Percentiles rank a stretch among this genome's conserved stretches.
phyloP scores from a whole-genome alignment of 768 basidiomycete species.

The Suillus luteus region DNA sequence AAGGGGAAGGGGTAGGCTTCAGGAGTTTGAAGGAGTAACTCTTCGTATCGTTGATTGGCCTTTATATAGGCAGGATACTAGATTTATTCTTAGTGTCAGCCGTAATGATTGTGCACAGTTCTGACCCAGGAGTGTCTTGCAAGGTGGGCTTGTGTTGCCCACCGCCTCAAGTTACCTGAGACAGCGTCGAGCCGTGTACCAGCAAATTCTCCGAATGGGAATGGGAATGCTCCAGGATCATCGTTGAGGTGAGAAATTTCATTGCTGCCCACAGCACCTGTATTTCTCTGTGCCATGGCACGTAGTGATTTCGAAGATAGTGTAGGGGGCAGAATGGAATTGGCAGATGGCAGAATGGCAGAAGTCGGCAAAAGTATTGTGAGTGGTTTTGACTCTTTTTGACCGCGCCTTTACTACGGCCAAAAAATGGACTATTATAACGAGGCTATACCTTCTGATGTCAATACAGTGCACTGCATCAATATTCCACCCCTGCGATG shows the following conservation, averaged over 20 bases:
- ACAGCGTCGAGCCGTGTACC: conserved; percentile 11
- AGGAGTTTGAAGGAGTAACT: conserved; percentile 17
- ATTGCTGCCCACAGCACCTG: not conserved
- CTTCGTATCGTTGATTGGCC: conserved; percentile 20
- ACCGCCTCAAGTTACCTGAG: conserved; percentile 2
- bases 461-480: no score
- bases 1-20: conserved; percentile 15
- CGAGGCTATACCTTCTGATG: no score
- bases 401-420: no score
- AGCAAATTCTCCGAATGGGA: conserved; percentile 9
- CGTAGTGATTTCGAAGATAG: no score
- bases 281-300: not conserved
- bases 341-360: no score
- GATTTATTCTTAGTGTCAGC: not conserved
- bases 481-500: not conserved
- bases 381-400: no score
- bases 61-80: conserved; percentile 16
- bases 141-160: conserved; percentile 10
- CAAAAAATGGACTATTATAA: no score
- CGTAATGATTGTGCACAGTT: no score
- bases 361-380: no score
- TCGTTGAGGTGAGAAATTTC: conserved; percentile 2
- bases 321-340: no score
- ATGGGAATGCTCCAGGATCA: conserved; percentile 22
- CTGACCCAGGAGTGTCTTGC: conserved; percentile 19